These are phyloP conservation scores for Cymbidium sinense DNA, from an alignment of 106 monocot species.

Conservation along the genomic window DNA sequence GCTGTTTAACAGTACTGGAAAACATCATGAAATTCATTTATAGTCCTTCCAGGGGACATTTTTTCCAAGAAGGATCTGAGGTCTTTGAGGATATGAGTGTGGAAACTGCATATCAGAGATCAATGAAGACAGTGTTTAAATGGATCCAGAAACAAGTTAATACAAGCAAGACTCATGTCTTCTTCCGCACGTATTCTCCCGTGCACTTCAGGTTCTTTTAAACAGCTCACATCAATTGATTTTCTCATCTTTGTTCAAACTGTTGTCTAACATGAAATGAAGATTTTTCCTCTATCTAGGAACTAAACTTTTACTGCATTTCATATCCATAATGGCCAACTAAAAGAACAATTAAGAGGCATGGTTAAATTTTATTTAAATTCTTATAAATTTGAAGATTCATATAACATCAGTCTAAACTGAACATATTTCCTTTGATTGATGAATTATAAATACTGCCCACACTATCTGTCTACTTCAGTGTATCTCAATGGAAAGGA, in stretches of 20 bases:
- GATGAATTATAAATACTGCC: too few species aligned
- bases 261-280: too few species aligned
- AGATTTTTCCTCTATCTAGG: too few species aligned
- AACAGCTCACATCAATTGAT: neutral
- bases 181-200: constrained; percentile 41
- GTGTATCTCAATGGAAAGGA: too few species aligned
- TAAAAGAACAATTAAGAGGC: too few species aligned
- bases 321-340: too few species aligned
- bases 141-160: constrained; percentile 31
- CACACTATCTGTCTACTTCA: too few species aligned
- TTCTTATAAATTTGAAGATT: too few species aligned
- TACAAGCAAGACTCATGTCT: constrained; percentile 28
- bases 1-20: neutral
- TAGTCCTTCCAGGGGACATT: constrained; percentile 20
- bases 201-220: constrained; percentile 35
- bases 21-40: neutral
- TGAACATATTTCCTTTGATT: too few species aligned
- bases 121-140: constrained; percentile 31
- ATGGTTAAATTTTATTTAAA: too few species aligned
- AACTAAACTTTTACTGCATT: too few species aligned
- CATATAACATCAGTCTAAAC: too few species aligned
- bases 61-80: constrained; percentile 36
- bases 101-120: constrained; percentile 33
- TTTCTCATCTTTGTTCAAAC: neutral
- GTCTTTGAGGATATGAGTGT: constrained; percentile 33